These are phyloP conservation scores for Aureobasidium zeae DNA, from an alignment of 2,329 filamentous ascomycete genomes.

Conservation along the genomic window DNA sequence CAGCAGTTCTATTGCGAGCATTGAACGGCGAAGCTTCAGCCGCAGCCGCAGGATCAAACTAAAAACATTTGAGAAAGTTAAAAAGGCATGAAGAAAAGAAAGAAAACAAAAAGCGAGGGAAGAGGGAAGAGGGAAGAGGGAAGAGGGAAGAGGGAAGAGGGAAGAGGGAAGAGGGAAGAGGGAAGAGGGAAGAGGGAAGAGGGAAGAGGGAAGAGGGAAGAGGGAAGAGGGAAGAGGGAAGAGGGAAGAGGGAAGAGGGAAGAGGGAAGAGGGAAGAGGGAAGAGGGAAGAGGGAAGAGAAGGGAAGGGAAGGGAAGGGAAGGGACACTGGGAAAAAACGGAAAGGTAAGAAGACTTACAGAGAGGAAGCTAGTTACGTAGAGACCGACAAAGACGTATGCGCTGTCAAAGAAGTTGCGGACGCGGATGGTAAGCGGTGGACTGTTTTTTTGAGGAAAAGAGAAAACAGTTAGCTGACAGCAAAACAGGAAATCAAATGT, in stretches of 20 bases:
- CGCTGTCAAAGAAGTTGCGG: constrained; percentile 32
- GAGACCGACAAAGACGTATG: constrained; percentile 41
- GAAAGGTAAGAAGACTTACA: constrained; percentile 25
- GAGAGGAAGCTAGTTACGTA: constrained; percentile 42
- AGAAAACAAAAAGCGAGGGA: background rate
- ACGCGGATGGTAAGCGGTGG: constrained; percentile 38
- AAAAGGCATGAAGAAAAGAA: constrained; percentile 17
- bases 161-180: constrained; percentile 6
- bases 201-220: background rate
- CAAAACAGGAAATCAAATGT: no score
- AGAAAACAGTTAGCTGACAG: no score
- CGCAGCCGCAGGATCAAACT: constrained; percentile 39
- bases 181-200: constrained; percentile 14
- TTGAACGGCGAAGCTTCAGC: constrained; percentile 41
- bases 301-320: background rate
- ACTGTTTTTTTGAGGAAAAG: constrained; percentile 21
- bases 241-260: no score
- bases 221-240: no score
- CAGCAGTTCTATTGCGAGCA: constrained; percentile 24
- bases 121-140: background rate
- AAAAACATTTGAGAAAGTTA: background rate
- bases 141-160: background rate
- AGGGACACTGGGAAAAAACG: background rate
- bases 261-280: background rate
- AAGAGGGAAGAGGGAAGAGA: background rate